Conservation (phyloP, 495 filamentous ascomycete genomes). For the Parachaetomium inaequale region DNA sequence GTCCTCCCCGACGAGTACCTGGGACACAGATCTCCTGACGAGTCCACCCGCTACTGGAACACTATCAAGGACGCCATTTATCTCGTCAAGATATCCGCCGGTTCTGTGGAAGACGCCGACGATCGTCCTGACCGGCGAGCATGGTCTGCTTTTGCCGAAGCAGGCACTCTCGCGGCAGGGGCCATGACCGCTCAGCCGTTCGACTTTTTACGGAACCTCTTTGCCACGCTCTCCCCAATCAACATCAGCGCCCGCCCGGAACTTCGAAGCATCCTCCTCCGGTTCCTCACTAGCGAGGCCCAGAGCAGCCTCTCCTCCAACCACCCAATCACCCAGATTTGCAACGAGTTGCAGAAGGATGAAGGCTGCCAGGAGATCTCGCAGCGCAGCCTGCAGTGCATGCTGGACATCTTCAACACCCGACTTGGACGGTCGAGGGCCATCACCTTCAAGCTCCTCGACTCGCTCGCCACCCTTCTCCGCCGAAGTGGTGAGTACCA, state of each 20-base stretch:
- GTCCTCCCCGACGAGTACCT: constrained; percentile 32
- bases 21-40: constrained; percentile 19
- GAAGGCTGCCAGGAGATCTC: constrained; percentile 33
- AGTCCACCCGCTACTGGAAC: constrained; percentile 30
- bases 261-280: constrained; percentile 29
- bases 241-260: constrained; percentile 33
- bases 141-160: constrained; percentile 29
- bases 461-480: constrained; percentile 35
- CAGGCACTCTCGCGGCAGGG: constrained; percentile 25
- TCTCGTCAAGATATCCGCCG: constrained; percentile 30
- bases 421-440: constrained; percentile 29
- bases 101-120: constrained; percentile 19
- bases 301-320: constrained; percentile 26
- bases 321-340: constrained; percentile 32
- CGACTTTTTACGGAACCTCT: constrained; percentile 34
- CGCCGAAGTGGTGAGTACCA: constrained; percentile 32
- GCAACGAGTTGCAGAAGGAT: constrained; percentile 27
- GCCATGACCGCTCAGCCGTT: constrained; percentile 34
- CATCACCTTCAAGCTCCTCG: constrained; percentile 33
- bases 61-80: constrained; percentile 34
- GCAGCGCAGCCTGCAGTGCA: constrained; percentile 31
- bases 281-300: constrained; percentile 30
- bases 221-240: constrained; percentile 31
- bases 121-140: constrained; percentile 23
- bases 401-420: constrained; percentile 35